Evolutionary conservation across 805 yeast species (phyloP).

Genomic region (Zygotorulaspora chibaensis): DNA sequence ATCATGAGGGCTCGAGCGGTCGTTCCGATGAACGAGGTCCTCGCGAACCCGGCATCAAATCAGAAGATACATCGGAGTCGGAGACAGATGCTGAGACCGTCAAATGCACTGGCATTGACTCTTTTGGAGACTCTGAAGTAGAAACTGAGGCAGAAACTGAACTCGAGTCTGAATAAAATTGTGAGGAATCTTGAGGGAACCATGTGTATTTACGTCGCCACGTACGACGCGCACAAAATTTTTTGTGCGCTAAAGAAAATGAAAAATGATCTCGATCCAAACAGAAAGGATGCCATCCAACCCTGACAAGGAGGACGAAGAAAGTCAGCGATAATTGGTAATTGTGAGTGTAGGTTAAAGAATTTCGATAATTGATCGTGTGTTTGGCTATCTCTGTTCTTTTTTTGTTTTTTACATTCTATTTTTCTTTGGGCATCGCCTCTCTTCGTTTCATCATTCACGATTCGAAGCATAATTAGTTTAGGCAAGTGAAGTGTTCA

Average conservation of each 20-base stretch:
- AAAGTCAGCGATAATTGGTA: background rate
- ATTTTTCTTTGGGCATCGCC: too few species aligned
- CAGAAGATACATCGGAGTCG: conserved; percentile 3
- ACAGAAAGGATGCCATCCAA: too few species aligned
- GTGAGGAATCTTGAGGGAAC: background rate
- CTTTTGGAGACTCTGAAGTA: conserved; percentile 5
- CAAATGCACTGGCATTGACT: too few species aligned
- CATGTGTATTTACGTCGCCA: background rate
- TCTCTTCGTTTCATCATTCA: background rate
- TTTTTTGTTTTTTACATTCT: background rate
- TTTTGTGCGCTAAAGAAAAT: conserved; percentile 1
- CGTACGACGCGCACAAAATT: conserved; percentile 1
- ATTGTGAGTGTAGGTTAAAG: background rate
- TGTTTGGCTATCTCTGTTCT: background rate
- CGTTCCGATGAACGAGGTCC: background rate
- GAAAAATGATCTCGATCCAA: background rate
- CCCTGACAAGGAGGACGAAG: too few species aligned
- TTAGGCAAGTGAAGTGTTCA: too few species aligned
- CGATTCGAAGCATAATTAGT: too few species aligned
- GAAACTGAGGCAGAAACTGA: conserved; percentile 10
- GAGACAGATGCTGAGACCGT: conserved; percentile 12
- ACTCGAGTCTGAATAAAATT: background rate
- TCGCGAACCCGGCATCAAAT: background rate
- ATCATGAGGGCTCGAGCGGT: too few species aligned
- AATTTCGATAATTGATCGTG: background rate